phyloP scores from a whole-genome alignment of 176 grass and related monocot species.

The Metroxylon sagu region DNA sequence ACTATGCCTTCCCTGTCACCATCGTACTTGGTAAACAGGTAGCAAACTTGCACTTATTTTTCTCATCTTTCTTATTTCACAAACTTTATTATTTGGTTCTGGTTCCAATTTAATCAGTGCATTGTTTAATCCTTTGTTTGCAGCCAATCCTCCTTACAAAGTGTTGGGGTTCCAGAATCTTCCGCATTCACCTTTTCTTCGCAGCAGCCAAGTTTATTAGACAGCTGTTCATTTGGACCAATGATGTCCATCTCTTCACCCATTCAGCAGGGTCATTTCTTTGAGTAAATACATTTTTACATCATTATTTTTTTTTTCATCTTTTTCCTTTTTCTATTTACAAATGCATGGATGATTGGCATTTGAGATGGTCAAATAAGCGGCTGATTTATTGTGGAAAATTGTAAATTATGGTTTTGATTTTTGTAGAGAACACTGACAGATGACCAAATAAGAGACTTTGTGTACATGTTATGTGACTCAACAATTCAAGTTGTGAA shows the following conservation, averaged over 20 bases:
- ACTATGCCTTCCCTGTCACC: conserved; percentile 39
- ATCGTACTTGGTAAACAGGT: conserved; percentile 43
- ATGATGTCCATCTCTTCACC: conserved; percentile 22
- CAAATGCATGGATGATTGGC: conserved; percentile 2
- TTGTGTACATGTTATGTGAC: no score
- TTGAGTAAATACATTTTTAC: conserved; percentile 34
- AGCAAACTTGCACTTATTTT: neutral
- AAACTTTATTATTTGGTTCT: no score
- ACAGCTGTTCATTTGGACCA: conserved; percentile 38
- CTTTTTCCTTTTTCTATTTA: neutral
- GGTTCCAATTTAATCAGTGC: no score
- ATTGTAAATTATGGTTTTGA: no score
- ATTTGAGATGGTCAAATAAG: conserved; percentile 23
- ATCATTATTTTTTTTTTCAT: neutral
- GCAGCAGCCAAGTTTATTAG: conserved; percentile 37
- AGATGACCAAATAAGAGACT: no score
- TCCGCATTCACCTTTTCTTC: conserved; percentile 29
- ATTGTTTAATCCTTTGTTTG: neutral
- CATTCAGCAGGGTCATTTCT: conserved; percentile 58
- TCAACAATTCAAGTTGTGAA: no score
- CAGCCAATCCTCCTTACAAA: conserved; percentile 44
- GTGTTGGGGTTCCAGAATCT: conserved; percentile 24
- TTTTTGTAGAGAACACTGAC: no score
- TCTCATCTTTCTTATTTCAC: no score
- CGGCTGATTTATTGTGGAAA: conserved; percentile 13